Base-by-base conservation (phyloP, 2,329 filamentous ascomycete genomes). In the Ophioceras dolichostomum region DNA sequence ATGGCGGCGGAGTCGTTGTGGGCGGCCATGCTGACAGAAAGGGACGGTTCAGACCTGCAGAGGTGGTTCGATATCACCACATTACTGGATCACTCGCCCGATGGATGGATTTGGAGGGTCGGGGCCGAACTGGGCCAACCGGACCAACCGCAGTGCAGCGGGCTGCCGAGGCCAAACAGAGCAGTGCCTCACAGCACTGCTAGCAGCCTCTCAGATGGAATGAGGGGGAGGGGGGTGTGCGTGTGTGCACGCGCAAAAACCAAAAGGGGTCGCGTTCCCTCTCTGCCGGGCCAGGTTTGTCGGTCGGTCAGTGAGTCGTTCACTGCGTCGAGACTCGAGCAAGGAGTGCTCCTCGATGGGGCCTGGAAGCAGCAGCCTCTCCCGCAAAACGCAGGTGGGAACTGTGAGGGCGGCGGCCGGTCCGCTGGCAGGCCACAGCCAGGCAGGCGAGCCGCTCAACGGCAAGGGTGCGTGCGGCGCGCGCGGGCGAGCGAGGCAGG, bases 1-100 rank as follows among this genome's bases (percentile, higher is more conserved):
- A 65, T 57, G 51, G 56, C 57, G 46, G 58, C 24, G 22, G 36
- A 31, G 29, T 37, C 29, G 18, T 37, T n/a, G 36, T 37, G 37
- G 24, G 27, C 26, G 37, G 28, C 32, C 32, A 35, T 39, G 34
- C 3, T 20, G 29, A 19, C 32, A 21, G 24, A 28, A 29, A 26
- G 34, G 28, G 13, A 29, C 24, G 21, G 37, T 14, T 34, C 37
- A 31, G 30, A 13, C 18, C 28, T 35, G 38, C 22, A 39, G 32
- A 30, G 34, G 34, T 40, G 39, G 39, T 40, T 40, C 39, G 39
- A 40, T 40, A 31, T 36, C 20, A 13, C 35, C 36, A 26, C 22
- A 26, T 26, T 26, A 26, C 22, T 26, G 22, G 22, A 26, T 26
- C 22, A n/a, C n/a, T n/a, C n/a, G n/a, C n/a, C n/a, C n/a, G n/a